Conservation (phyloP, 1,139 yeast species). For the Hemisphaericaspora subhashii region DNA sequence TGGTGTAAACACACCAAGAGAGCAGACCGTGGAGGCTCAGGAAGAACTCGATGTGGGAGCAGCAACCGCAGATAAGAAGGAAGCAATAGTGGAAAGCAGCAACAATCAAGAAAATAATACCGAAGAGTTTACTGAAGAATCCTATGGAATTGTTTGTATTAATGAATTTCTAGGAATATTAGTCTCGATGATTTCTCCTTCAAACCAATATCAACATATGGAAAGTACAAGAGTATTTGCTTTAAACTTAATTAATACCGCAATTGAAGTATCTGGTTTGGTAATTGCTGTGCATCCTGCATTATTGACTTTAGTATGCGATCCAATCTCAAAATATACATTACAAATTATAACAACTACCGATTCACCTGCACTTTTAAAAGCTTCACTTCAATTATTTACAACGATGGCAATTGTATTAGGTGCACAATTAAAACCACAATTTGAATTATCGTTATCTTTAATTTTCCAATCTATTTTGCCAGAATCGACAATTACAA, state of each 20-base stretch:
- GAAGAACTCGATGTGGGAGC: slow-evolving; percentile 6
- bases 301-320: slow-evolving; percentile 67
- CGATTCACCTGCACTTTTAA: slow-evolving; percentile 67
- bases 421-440: slow-evolving; percentile 60
- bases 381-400: slow-evolving; percentile 74
- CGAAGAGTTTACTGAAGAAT: slow-evolving; percentile 28
- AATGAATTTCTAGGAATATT: slow-evolving; percentile 71
- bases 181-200: slow-evolving; percentile 82
- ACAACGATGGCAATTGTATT: slow-evolving; percentile 63
- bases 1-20: slow-evolving; percentile 14
- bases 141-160: slow-evolving; percentile 68
- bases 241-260: slow-evolving; percentile 68
- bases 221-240: slow-evolving; percentile 88
- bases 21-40: slow-evolving; percentile 9
- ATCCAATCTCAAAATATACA: slow-evolving; percentile 79
- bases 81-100: too few species aligned
- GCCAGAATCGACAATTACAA: slow-evolving; percentile 29
- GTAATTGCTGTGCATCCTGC: slow-evolving; percentile 66
- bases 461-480: slow-evolving; percentile 57
- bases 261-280: slow-evolving; percentile 79
- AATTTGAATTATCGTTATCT: slow-evolving; percentile 64
- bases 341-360: slow-evolving; percentile 74
- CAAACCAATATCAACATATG: slow-evolving; percentile 80
- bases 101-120: background rate
- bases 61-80: too few species aligned